Conservation (phyloP, 2,329 filamentous ascomycete genomes). For the Capronia americana region DNA sequence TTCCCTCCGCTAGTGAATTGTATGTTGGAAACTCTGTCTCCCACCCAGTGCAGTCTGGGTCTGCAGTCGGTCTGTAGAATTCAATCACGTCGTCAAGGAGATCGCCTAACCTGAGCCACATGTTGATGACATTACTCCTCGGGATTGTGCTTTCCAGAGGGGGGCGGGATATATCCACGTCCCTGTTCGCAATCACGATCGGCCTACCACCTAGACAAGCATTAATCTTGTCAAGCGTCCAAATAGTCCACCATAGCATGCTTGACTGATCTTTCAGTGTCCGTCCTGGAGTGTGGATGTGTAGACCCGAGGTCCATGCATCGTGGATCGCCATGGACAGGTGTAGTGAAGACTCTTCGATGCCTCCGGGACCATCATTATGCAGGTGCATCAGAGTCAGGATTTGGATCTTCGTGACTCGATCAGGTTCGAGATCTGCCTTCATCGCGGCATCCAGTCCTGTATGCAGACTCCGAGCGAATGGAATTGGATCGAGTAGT, state of each 20-base stretch:
- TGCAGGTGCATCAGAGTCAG: constrained; percentile 51
- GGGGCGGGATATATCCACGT: constrained; percentile 48
- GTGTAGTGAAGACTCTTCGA: constrained; percentile 49
- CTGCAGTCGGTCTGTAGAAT: constrained; percentile 48
- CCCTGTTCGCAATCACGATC: constrained; percentile 48
- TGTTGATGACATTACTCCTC: constrained; percentile 43
- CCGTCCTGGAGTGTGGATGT: constrained; percentile 48
- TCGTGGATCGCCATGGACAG: constrained; percentile 51
- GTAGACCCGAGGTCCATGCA: constrained; percentile 49
- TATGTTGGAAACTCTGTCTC: constrained; percentile 49
- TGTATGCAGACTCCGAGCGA: constrained; percentile 48
- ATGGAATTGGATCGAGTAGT: constrained; percentile 45
- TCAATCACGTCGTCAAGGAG: constrained; percentile 49
- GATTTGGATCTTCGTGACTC: constrained; percentile 48
- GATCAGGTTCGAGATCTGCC: constrained; percentile 46
- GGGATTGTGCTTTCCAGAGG: constrained; percentile 25
- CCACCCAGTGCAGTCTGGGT: constrained; percentile 46
- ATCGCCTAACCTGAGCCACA: constrained; percentile 49
- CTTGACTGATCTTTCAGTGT: constrained; percentile 42
- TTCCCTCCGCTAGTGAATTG: constrained; percentile 36
- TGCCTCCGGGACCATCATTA: constrained; percentile 50
- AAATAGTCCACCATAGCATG: constrained; percentile 50
- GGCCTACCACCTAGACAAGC: constrained; percentile 50
- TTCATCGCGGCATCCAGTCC: constrained; percentile 49
- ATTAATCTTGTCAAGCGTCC: constrained; percentile 52